Base-by-base conservation (phyloP, 257 asterid genomes). In the Penstemon eatonii region DNA sequence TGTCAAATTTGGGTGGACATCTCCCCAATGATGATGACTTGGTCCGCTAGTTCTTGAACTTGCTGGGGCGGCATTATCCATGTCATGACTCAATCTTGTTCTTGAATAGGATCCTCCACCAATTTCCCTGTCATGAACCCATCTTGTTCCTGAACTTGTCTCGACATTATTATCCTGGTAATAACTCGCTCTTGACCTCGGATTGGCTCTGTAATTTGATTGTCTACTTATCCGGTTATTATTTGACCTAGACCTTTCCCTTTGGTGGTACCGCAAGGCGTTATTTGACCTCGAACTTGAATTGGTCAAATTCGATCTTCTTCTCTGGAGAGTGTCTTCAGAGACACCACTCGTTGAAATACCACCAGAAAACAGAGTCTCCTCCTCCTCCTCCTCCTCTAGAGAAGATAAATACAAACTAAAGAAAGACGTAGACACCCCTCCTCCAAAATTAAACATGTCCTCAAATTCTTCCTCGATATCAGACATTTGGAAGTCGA, bases 401-500 rank as follows among this genome's bases (percentile, higher is more conserved):
- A 67, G 76, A 69, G 71, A 67, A 45, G 78, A 38, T 4, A 73
- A 8, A 6, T 64, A 60, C 54, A 75, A 63, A 71, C 41, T 72
- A 46, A 72, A 64, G 52, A 69, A 75, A 52, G 85, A 72, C 59
- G 76, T 65, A 9, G 88, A 38, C 37, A 76, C 60, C 59, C 82
- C 86, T 11, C 75, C 85, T 69, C 75, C 75, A 19, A 70, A 25
- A 25, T 25, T 53, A 9, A 67, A 51, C 38, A 60, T 50, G 53
- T 67, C 76, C 7, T 67, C 78, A 7, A 52, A 51, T 6, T 76
- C 85, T 50, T 69, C 82, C 40, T 69, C 92, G 33, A 79, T 11
- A n/a, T 75, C 85, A 0, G 78, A 69, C 55, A 73, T 51, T 39
- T 71, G 73, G 73, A 82, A 70, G 57, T 85, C 82, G 36, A 82